Evolutionary conservation across 768 basidiomycete species (phyloP).

Genomic region (Phallus indusiatus): DNA sequence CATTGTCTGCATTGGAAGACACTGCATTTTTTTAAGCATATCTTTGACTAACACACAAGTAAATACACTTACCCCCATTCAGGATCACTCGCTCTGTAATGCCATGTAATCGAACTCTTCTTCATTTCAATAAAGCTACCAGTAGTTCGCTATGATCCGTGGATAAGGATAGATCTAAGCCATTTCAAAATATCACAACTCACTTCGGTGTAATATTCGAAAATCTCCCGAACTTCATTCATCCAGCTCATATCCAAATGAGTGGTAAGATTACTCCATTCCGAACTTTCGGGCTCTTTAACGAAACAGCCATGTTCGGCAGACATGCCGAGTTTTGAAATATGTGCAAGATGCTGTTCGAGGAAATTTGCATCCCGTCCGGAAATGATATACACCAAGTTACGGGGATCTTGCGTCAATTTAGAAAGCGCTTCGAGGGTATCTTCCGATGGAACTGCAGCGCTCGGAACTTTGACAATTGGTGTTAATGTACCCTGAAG

Average conservation of each 20-base stretch:
- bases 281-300: constrained; percentile 50
- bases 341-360: constrained; percentile 81
- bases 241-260: constrained; percentile 96
- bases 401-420: constrained; percentile 72
- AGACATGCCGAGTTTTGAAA: constrained; percentile 76
- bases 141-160: constrained; percentile 56
- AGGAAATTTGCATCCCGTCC: constrained; percentile 92
- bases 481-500: constrained; percentile 87
- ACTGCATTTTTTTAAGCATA: constrained; percentile 24
- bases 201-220: constrained; percentile 92
- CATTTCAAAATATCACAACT: constrained; percentile 17
- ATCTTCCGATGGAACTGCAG: constrained; percentile 69
- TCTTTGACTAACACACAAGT: no score
- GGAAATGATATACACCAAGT: constrained; percentile 95
- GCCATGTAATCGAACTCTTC: constrained; percentile 98
- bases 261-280: constrained; percentile 88
- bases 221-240: constrained; percentile 90
- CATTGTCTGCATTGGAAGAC: constrained; percentile 94
- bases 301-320: constrained; percentile 97
- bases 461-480: constrained; percentile 88
- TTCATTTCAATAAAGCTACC: constrained; percentile 96
- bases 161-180: neutral
- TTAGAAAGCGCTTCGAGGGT: constrained; percentile 66
- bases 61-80: constrained; percentile 76
- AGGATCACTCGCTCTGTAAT: constrained; percentile 86